These are phyloP conservation scores for Adansonia madagascariensis DNA, from an alignment of 441 rosid species.

Conservation along the genomic window DNA sequence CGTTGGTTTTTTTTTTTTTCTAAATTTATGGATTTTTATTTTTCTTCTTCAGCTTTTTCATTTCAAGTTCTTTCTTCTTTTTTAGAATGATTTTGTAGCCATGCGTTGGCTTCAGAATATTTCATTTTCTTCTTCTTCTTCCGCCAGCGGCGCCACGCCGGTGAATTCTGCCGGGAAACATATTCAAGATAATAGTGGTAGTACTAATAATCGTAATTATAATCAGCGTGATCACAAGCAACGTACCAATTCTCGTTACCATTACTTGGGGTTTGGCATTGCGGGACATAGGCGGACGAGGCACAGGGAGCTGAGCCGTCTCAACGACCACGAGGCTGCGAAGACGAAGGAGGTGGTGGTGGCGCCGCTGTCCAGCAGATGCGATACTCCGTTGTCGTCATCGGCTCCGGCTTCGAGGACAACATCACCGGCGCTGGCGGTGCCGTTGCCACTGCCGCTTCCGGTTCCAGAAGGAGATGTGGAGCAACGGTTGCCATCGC, in stretches of 20 bases:
- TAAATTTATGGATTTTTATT: not conserved
- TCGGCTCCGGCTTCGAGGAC: constrained; percentile 33
- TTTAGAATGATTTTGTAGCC: constrained; percentile 43
- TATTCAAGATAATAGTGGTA: constrained; percentile 14
- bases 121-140: constrained; percentile 39
- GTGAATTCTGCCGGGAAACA: constrained; percentile 23
- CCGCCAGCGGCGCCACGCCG: constrained; percentile 30
- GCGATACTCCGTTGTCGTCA: constrained; percentile 17
- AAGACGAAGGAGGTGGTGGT: constrained; percentile 30
- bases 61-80: not conserved
- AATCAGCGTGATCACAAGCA: not conserved
- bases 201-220: not conserved
- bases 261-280: constrained; percentile 34
- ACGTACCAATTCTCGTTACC: constrained; percentile 27
- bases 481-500: constrained; percentile 32
- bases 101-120: constrained; percentile 72
- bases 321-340: constrained; percentile 45
- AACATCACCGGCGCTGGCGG: constrained; percentile 37
- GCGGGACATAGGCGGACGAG: constrained; percentile 44
- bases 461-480: constrained; percentile 53
- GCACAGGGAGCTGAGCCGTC: constrained; percentile 49
- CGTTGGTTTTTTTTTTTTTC: not conserved
- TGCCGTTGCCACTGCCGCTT: constrained; percentile 62
- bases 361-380: constrained; percentile 35
- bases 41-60: not conserved